Evolutionary conservation across 2,329 filamentous ascomycete species (phyloP).

Genomic region (Gaeumannomyces tritici): DNA sequence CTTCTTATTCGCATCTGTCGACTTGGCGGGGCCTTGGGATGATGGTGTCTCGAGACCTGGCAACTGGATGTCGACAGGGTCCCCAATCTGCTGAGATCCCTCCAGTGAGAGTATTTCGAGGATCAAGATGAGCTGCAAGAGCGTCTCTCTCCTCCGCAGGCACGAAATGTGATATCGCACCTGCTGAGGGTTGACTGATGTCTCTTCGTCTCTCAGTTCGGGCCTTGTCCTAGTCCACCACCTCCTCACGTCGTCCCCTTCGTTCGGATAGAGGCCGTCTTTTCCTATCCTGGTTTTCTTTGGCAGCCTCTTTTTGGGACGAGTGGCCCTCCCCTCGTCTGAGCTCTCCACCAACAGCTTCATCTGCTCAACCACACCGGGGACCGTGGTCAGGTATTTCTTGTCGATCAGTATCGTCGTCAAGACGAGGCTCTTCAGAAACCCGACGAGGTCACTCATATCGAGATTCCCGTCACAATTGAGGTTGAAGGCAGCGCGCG

Average conservation of each 20-base stretch:
- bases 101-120: slow-evolving; percentile 69
- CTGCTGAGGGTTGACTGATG: slow-evolving; percentile 36
- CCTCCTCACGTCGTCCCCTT: slow-evolving; percentile 52
- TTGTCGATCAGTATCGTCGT: slow-evolving; percentile 62
- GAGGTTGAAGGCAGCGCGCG: slow-evolving; percentile 59
- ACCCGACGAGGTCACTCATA: slow-evolving; percentile 54
- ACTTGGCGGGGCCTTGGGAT: slow-evolving; percentile 8
- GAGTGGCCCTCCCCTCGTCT: slow-evolving; percentile 29
- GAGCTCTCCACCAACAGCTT: slow-evolving; percentile 47
- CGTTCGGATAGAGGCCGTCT: slow-evolving; percentile 57
- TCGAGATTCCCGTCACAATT: slow-evolving; percentile 50
- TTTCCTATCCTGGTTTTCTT: slow-evolving; percentile 60
- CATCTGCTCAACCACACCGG: slow-evolving; percentile 48
- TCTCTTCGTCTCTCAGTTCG: slow-evolving; percentile 36
- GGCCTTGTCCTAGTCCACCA: slow-evolving; percentile 62
- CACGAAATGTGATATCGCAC: slow-evolving; percentile 54
- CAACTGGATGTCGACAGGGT: slow-evolving; percentile 33
- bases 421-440: slow-evolving; percentile 60
- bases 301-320: slow-evolving; percentile 36
- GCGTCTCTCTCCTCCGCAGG: slow-evolving; percentile 65
- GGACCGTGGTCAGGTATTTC: slow-evolving; percentile 67
- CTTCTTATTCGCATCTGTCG: slow-evolving; percentile 28
- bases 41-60: slow-evolving; percentile 29
- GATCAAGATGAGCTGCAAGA: slow-evolving; percentile 71
- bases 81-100: slow-evolving; percentile 27